These are phyloP conservation scores for Boletus mariae DNA, from an alignment of 1,284 basidiomycete species.

Conservation along the genomic window DNA sequence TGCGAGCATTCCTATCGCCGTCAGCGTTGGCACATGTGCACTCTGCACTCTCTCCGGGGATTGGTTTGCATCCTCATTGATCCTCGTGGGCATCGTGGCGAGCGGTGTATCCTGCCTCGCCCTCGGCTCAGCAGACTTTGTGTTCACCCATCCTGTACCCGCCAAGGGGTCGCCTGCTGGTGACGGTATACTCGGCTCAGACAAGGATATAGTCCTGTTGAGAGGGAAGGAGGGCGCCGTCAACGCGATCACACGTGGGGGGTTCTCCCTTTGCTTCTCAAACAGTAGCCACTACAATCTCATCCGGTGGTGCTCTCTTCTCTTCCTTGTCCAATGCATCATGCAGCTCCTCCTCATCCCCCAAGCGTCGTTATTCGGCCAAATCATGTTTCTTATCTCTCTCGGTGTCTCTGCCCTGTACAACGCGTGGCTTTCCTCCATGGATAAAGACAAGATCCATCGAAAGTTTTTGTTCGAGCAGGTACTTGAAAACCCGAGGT, in stretches of 20 bases:
- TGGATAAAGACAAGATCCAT: constrained; percentile 22
- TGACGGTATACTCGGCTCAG: constrained; percentile 23
- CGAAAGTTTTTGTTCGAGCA: constrained; percentile 17
- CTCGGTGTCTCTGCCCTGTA: constrained; percentile 25
- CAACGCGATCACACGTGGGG: constrained; percentile 28
- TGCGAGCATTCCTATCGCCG: constrained; percentile 19
- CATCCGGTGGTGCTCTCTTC: constrained; percentile 20
- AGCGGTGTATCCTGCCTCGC: constrained; percentile 25
- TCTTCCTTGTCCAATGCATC: constrained; percentile 21
- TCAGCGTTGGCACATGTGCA: constrained; percentile 19
- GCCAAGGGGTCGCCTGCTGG: constrained; percentile 22
- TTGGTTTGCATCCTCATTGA: constrained; percentile 28
- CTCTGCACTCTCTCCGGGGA: constrained; percentile 18
- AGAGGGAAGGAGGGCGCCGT: constrained; percentile 28
- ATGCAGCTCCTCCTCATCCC: constrained; percentile 27
- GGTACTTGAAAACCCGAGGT: constrained; percentile 13
- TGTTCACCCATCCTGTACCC: constrained; percentile 22
- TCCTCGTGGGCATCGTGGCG: constrained; percentile 29
- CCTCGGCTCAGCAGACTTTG: constrained; percentile 26
- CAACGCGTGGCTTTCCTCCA: constrained; percentile 20
- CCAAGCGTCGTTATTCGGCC: constrained; percentile 25
- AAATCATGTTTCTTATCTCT: constrained; percentile 26
- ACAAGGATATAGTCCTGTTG: constrained; percentile 12
- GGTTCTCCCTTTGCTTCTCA: constrained; percentile 26
- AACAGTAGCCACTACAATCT: constrained; percentile 14